Base-by-base conservation (phyloP, 176 grass and related monocot species). In the Aegilops sharonensis region DNA sequence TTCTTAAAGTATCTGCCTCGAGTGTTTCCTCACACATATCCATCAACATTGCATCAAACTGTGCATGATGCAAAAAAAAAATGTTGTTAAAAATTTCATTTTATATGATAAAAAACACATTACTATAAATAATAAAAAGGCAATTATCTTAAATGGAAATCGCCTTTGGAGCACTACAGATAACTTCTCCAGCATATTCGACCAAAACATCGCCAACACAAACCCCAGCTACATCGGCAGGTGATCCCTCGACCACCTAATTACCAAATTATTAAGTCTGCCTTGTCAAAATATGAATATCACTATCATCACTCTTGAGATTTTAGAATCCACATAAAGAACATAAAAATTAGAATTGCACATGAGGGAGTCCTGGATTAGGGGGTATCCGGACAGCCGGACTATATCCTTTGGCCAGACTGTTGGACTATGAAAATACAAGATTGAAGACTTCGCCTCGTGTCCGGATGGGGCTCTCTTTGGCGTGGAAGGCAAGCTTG, bases 201-300 rank as follows among this genome's bases (percentile, higher is more conserved):
- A 84, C 1, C 3, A 75, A 10, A 84, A 75, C 36, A 47, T 84
- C 82, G 64, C 69, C 82, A 62, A 29, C 36, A 5, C 69, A 47
- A 75, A 84, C 0, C 52, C 69, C 56, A 63, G 69, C 54, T 2
- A 45, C 13, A 43, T 75, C 24, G 21, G 69, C 69, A n/a, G 82
- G 69, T 31, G 82, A 84, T 74, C 82, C 69, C 69, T 13, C 2
- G 14, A 24, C 57, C 18, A 84, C 82, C 70, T 84, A 62, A 75
- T 63, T 63, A 36, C 1, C 9, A 3, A 60, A 29, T 36, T 7
- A 29, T 30, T 60, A 11, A 61, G 50, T 61, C 31, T 2, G 29
- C 9, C 21, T 43, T 42, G 29, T 56, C 68, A 23, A 11, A 3
- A 29, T 17, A 72, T 40, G 14, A 25, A 80, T 36, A 43, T 11